These are phyloP conservation scores for Claviceps pazoutovae DNA, from an alignment of 2,329 filamentous ascomycete species.

Conservation along the genomic window DNA sequence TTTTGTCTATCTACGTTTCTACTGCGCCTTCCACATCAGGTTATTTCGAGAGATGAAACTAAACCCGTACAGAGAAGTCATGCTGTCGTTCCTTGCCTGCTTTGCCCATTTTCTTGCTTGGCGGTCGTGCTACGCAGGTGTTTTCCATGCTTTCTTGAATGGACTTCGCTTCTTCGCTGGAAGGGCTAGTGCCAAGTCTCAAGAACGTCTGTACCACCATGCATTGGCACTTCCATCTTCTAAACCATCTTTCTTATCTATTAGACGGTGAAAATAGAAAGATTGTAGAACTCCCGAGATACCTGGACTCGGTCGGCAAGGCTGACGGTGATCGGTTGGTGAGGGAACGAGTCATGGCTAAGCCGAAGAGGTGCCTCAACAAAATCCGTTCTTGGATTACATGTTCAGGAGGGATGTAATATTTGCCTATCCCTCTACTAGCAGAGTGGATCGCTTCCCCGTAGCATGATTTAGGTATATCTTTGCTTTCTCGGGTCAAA, in stretches of 20 bases:
- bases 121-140: constrained; percentile 57
- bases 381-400: constrained; percentile 28
- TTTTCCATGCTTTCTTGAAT: constrained; percentile 30
- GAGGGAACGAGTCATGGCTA: constrained; percentile 20
- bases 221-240: constrained; percentile 53
- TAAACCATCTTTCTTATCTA: constrained; percentile 44
- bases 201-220: constrained; percentile 36
- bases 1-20: constrained; percentile 56
- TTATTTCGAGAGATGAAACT: constrained; percentile 47
- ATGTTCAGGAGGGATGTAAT: constrained; percentile 6
- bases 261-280: constrained; percentile 52
- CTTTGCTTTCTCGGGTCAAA: too few relatives aligned
- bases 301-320: constrained; percentile 25
- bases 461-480: not conserved
- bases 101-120: constrained; percentile 43
- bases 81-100: constrained; percentile 57
- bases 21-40: constrained; percentile 52
- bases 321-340: constrained; percentile 24
- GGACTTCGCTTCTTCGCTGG: constrained; percentile 9
- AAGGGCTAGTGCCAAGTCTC: constrained; percentile 21
- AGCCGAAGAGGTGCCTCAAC: constrained; percentile 24
- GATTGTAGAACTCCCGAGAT: constrained; percentile 19
- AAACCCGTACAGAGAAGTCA: constrained; percentile 44
- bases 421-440: not conserved
- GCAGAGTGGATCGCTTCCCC: not conserved